phyloP scores from a whole-genome alignment of 345 rosid species.

The Cardamine occulta region DNA sequence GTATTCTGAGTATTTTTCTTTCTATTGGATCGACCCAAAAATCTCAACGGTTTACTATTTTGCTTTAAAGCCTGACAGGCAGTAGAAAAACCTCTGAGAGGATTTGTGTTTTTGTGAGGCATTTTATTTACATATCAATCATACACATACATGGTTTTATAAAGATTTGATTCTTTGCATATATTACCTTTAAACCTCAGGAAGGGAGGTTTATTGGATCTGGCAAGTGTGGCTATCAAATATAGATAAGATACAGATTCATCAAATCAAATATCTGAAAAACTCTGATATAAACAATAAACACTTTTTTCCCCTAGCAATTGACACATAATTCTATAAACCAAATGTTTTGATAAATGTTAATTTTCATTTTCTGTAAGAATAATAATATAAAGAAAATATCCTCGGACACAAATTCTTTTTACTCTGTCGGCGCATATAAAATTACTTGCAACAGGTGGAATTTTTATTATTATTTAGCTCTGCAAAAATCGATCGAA shows the following conservation, averaged over 20 bases:
- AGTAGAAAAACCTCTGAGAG: slow-evolving; percentile 21
- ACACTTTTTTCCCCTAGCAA: neutral
- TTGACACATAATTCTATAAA: neutral
- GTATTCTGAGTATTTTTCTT: slow-evolving; percentile 19
- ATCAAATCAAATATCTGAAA: neutral
- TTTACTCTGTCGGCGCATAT: slow-evolving; percentile 38
- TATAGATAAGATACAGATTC: neutral
- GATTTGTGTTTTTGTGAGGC: slow-evolving; percentile 24
- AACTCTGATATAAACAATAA: neutral
- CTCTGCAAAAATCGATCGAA: neutral
- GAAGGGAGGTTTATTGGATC: neutral
- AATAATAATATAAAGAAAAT: neutral
- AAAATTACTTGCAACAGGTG: neutral
- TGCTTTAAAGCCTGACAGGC: slow-evolving; percentile 16
- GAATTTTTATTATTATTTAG: neutral
- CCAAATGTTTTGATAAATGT: neutral
- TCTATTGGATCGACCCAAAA: slow-evolving; percentile 3
- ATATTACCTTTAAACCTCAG: neutral
- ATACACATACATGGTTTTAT: slow-evolving; percentile 32
- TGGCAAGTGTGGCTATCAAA: neutral
- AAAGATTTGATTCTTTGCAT: slow-evolving; percentile 34
- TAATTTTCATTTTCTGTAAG: neutral
- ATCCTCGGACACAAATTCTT: slow-evolving; percentile 1
- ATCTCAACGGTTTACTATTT: slow-evolving; percentile 15
- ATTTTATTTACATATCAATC: slow-evolving; percentile 30